phyloP scores from a whole-genome alignment of 176 grass and related monocot species.

The Elaeis guineensis region DNA sequence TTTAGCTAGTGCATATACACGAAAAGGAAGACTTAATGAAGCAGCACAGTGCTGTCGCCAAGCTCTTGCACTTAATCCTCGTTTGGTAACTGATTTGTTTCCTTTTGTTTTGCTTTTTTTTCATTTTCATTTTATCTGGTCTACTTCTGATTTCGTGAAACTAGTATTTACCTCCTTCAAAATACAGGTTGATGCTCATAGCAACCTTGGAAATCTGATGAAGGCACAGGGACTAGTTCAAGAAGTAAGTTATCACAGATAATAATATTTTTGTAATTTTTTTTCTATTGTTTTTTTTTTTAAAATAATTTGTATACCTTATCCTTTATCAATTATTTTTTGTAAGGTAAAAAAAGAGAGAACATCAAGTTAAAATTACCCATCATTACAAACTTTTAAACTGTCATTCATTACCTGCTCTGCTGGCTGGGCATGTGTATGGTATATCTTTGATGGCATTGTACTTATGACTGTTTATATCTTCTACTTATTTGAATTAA shows the following conservation, averaged over 20 bases:
- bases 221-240: slow-evolving; percentile 90
- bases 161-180: slow-evolving; percentile 1
- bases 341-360: too few species aligned
- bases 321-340: too few species aligned
- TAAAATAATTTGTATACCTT: not conserved
- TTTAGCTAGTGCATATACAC: slow-evolving; percentile 92
- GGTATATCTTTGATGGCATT: too few species aligned
- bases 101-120: not conserved
- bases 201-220: slow-evolving; percentile 96
- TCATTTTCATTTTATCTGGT: not conserved
- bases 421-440: too few species aligned
- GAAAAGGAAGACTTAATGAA: slow-evolving; percentile 84
- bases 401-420: too few species aligned
- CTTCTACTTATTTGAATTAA: too few species aligned
- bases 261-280: too few species aligned
- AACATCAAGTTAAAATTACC: too few species aligned
- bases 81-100: slow-evolving; percentile 40
- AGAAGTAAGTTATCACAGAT: slow-evolving; percentile 40
- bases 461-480: too few species aligned
- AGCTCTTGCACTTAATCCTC: slow-evolving; percentile 72
- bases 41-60: slow-evolving; percentile 94
- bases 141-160: slow-evolving; percentile 5
- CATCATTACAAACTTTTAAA: too few species aligned
- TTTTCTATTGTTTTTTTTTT: not conserved
- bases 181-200: slow-evolving; percentile 93